Percentiles rank a stretch among this genome's conserved stretches.
These are phyloP conservation scores for Mortierella sp. DNA, from an alignment of 371 early-diverging fungal species.

Conservation along the genomic window DNA sequence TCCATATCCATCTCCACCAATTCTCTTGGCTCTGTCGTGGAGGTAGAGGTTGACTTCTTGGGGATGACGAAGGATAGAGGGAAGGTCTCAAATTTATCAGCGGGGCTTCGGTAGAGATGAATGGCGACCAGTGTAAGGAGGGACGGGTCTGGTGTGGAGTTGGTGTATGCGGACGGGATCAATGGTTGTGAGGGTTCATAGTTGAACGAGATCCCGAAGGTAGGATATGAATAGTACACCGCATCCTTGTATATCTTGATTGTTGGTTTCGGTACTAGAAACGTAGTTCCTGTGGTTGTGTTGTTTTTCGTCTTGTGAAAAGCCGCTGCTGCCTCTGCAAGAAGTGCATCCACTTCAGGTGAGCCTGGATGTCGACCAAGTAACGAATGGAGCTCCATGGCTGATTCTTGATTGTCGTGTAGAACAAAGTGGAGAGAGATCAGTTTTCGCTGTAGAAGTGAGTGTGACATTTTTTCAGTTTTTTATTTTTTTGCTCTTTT, in stretches of 20 bases:
- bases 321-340: background rate
- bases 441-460: background rate
- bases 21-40: background rate
- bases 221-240: slow-evolving; percentile 31
- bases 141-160: slow-evolving; percentile 14
- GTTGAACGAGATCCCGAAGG: slow-evolving; percentile 44
- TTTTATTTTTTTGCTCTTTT: background rate
- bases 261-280: slow-evolving; percentile 11
- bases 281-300: background rate
- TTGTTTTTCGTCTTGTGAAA: background rate
- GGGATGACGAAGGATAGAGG: slow-evolving; percentile 22
- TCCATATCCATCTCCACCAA: slow-evolving; percentile 23
- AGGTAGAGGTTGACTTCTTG: background rate
- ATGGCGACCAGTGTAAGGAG: slow-evolving; percentile 32
- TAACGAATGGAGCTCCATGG: slow-evolving; percentile 43
- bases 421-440: background rate
- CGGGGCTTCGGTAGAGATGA: slow-evolving; percentile 31
- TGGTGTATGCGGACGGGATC: slow-evolving; percentile 8
- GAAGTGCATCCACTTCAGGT: background rate
- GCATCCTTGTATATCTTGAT: slow-evolving; percentile 41
- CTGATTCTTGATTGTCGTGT: background rate
- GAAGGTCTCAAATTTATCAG: slow-evolving; percentile 45
- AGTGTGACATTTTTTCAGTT: background rate
- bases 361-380: slow-evolving; percentile 31
- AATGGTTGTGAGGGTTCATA: slow-evolving; percentile 28